A percentile compares a stretch with the other conserved stretches of the same genome.
Conservation (phyloP, 495 filamentous ascomycete genomes). For the Xylaria castorea region DNA sequence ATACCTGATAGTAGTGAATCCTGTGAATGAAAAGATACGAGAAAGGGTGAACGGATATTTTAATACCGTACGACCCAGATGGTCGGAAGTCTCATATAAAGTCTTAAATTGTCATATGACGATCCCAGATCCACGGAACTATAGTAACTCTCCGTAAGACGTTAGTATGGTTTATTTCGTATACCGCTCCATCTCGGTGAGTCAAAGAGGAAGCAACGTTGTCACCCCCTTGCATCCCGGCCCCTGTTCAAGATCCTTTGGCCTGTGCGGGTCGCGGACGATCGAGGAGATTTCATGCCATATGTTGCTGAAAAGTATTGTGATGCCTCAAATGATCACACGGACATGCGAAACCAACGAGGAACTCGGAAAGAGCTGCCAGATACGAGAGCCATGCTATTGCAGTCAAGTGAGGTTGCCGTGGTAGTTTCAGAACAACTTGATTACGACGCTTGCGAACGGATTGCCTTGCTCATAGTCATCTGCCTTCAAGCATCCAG, state of each 20-base stretch:
- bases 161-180: neutral
- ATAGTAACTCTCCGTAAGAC: neutral
- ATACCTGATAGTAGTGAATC: neutral
- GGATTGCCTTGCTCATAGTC: neutral
- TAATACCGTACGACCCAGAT: neutral
- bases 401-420: neutral
- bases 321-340: neutral
- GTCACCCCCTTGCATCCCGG: neutral
- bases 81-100: neutral
- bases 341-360: neutral
- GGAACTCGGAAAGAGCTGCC: neutral
- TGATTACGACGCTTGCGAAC: neutral
- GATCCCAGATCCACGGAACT: neutral
- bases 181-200: constrained; percentile 12
- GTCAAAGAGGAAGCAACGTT: neutral
- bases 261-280: neutral
- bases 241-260: neutral
- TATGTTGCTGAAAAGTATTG: too few species aligned
- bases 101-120: constrained; percentile 3
- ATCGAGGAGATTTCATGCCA: neutral
- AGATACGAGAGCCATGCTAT: neutral
- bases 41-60: neutral
- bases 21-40: neutral
- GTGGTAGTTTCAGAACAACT: neutral
- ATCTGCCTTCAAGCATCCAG: neutral